Base-by-base conservation (phyloP, 148 eudicot genomes). In the Tetragonia tetragonoides region DNA sequence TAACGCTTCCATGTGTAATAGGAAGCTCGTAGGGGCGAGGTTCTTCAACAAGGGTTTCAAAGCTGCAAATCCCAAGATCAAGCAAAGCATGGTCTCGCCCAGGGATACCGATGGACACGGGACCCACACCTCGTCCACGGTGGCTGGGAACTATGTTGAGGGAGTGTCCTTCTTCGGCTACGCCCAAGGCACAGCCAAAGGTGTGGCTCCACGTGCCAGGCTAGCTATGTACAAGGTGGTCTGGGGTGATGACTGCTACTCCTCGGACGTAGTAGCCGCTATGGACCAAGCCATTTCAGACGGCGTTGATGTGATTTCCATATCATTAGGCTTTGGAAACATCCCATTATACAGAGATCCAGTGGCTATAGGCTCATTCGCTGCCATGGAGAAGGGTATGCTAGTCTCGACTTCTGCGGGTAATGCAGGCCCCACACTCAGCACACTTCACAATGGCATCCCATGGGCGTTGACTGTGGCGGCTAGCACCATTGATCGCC, bases 21-120 rank as follows among this genome's bases (percentile, higher is more conserved):
- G 47, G 3, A 91, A 91, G 75, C 87, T 91, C 68, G 81, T 89
- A 42, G 93, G 95, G 28, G 95, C 82, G 0, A 75, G 87, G 12
- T 91, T 51, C 72, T 91, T 85, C 80, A 92, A 81, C 82, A 88
- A 87, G 76, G 97, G 92, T 12, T 18, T 88, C 14, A 70, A 79
- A 7, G 87, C 91, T 1, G 67, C 68, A 8, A 38, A 81, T 4
- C 91, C 93, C 47, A 79, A 67, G 4, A 15, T 72, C 8, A 81
- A 81, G 59, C 60, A 81, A 7, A 53, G 56, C 34, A 78, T 83
- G 81, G 83, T 83, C 63, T 88, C 94, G 0, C 84, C 90, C 3
- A 83, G 97, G 62, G 94, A 92, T 82, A 78, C 82, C 0, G 87
- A 86, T 0, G 97, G 97, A 14, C 97, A 92, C 62, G 97, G 97